Evolutionary conservation across 345 rosid species (phyloP).

Genomic region (Euphorbia pulcherrima): DNA sequence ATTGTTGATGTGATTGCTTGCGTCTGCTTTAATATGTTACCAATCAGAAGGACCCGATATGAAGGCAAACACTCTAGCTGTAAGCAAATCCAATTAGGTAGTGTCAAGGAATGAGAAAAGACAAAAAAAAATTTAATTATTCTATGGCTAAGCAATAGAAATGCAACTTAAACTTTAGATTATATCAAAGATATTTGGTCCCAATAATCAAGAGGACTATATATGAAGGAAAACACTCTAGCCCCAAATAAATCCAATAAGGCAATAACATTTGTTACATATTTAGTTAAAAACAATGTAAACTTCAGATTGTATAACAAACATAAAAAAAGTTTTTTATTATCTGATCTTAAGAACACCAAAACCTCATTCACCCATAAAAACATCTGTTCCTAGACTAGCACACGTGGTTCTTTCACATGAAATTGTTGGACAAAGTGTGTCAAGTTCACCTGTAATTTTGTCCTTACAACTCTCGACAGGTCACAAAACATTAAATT

Average conservation of each 20-base stretch:
- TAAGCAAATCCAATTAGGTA: conserved; percentile 30
- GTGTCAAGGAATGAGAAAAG: conserved; percentile 11
- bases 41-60: conserved; percentile 99
- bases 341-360: conserved; percentile 94
- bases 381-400: conserved; percentile 71
- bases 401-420: conserved; percentile 92
- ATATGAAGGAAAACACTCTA: no score
- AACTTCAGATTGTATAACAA: conserved; percentile 11
- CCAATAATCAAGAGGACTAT: no score
- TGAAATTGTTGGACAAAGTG: conserved; percentile 86
- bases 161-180: conserved; percentile 13
- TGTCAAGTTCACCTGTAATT: conserved; percentile 87
- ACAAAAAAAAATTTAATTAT: background rate
- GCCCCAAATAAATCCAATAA: no score
- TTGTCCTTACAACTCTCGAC: conserved; percentile 91
- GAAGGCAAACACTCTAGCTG: conserved; percentile 96
- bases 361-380: conserved; percentile 97
- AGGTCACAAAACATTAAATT: conserved; percentile 32
- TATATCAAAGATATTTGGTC: no score
- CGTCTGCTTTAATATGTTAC: no score
- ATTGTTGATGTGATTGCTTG: no score
- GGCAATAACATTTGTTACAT: no score
- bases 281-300: conserved; percentile 13
- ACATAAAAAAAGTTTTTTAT: conserved; percentile 94
- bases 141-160: background rate